A percentile compares a stretch with the other conserved stretches of the same genome.
Conservation (phyloP, 2,329 filamentous ascomycete genomes). For the Sarocladium strictum region DNA sequence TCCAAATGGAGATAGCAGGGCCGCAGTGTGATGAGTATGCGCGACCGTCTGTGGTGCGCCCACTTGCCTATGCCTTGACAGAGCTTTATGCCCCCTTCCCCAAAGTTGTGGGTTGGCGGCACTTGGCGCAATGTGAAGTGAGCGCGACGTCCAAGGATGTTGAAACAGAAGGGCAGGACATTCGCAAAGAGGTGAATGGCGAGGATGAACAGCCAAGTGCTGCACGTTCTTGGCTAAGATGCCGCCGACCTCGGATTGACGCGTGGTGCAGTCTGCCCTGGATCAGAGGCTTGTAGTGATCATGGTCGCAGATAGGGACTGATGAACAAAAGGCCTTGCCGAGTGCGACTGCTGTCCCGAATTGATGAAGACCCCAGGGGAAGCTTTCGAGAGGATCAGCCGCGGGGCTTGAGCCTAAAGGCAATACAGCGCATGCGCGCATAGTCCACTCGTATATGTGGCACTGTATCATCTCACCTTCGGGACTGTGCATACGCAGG, state of each 20-base stretch:
- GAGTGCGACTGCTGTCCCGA: background rate
- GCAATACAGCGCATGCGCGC: background rate
- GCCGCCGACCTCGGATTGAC: background rate
- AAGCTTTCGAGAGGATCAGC: background rate
- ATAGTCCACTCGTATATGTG: no score
- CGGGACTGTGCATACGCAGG: no score
- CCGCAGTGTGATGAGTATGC: background rate
- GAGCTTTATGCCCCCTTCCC: background rate
- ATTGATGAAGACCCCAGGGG: background rate
- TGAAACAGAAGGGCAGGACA: background rate
- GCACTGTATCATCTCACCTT: no score
- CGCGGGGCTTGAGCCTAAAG: background rate
- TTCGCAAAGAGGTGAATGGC: background rate
- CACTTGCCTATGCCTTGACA: background rate
- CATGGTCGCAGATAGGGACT: background rate
- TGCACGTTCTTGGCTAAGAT: background rate
- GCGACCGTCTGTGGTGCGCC: background rate
- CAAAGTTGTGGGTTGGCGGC: background rate
- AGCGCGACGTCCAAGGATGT: background rate
- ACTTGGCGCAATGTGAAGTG: background rate
- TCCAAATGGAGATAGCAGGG: background rate
- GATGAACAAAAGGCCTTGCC: background rate
- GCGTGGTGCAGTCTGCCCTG: background rate
- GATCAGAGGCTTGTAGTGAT: background rate
- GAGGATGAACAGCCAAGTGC: background rate